Percentiles rank a stretch among this genome's conserved stretches.
Evolutionary conservation across 495 filamentous ascomycete genomes (phyloP).

Genomic region (Eremomyces bilateralis): DNA sequence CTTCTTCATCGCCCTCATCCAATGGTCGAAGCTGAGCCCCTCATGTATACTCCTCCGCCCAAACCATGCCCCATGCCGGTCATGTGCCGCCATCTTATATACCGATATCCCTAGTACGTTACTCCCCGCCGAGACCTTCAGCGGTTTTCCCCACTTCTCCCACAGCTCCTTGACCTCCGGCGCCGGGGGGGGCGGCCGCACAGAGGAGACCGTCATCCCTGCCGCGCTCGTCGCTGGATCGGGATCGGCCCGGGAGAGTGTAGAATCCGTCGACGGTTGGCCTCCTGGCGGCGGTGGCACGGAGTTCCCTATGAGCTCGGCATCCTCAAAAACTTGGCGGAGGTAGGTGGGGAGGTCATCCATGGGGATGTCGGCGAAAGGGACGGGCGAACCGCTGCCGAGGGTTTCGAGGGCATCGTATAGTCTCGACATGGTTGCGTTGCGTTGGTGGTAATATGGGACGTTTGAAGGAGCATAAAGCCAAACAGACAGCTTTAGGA

Average conservation of each 20-base stretch:
- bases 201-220: conserved; percentile 29
- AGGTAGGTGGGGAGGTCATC: conserved; percentile 31
- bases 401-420: conserved; percentile 58
- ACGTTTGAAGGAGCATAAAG: too few relatives aligned
- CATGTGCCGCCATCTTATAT: conserved; percentile 58
- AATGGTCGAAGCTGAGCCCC: conserved; percentile 49
- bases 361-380: conserved; percentile 39
- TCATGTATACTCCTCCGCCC: conserved; percentile 66
- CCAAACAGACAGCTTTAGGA: too few relatives aligned
- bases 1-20: conserved; percentile 32
- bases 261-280: conserved; percentile 14
- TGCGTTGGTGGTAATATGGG: too few relatives aligned
- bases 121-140: conserved; percentile 45
- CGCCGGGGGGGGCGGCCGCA: conserved; percentile 27
- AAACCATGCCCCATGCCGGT: conserved; percentile 80
- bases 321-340: conserved; percentile 36
- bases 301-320: conserved; percentile 52
- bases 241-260: conserved; percentile 19
- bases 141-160: conserved; percentile 67
- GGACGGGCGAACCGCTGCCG: conserved; percentile 40
- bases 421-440: conserved; percentile 24
- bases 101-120: conserved; percentile 58
- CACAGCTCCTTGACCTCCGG: conserved; percentile 31
- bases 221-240: conserved; percentile 22
- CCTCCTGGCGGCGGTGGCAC: conserved; percentile 35